Evolutionary conservation across 2,329 filamentous ascomycete genomes (phyloP).

Genomic region (Neonectria punicea): DNA sequence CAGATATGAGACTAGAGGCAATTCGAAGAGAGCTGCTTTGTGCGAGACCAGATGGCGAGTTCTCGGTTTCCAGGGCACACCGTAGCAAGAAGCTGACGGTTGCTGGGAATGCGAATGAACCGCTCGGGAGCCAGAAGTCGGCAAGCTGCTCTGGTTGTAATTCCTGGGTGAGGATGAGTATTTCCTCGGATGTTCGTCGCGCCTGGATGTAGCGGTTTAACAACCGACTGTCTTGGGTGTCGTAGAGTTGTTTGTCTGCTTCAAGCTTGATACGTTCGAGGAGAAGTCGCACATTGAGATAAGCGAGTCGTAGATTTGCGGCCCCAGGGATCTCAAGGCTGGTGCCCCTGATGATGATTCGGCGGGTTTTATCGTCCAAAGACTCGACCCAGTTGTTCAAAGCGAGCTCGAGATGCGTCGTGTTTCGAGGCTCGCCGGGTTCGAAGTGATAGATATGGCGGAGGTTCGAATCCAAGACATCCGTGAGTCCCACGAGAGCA

Average conservation of each 20-base stretch:
- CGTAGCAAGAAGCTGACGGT: constrained; percentile 62
- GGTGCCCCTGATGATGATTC: constrained; percentile 55
- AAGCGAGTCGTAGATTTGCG: constrained; percentile 62
- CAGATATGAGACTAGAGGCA: constrained; percentile 53
- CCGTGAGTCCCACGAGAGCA: constrained; percentile 56
- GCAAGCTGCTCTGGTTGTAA: constrained; percentile 54
- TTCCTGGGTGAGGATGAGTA: constrained; percentile 59
- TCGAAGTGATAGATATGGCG: constrained; percentile 51
- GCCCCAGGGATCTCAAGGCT: constrained; percentile 55
- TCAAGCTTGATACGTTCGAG: constrained; percentile 60
- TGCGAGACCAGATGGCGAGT: constrained; percentile 47
- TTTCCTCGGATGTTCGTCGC: constrained; percentile 59
- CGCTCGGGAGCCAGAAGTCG: constrained; percentile 62
- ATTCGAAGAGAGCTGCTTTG: constrained; percentile 54
- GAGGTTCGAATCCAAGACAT: constrained; percentile 47
- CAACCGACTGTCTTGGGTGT: constrained; percentile 35
- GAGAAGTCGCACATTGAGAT: constrained; percentile 59
- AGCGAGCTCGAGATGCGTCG: constrained; percentile 49
- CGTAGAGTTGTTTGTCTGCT: constrained; percentile 45
- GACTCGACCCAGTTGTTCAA: constrained; percentile 58
- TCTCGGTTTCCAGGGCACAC: constrained; percentile 57
- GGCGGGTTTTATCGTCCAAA: constrained; percentile 50
- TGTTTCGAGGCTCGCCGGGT: constrained; percentile 39
- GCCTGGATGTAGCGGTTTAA: constrained; percentile 53
- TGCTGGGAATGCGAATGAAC: constrained; percentile 59